These are phyloP conservation scores for Aaosphaeria arxii DNA, from an alignment of 2,329 filamentous ascomycete species.

Conservation along the genomic window DNA sequence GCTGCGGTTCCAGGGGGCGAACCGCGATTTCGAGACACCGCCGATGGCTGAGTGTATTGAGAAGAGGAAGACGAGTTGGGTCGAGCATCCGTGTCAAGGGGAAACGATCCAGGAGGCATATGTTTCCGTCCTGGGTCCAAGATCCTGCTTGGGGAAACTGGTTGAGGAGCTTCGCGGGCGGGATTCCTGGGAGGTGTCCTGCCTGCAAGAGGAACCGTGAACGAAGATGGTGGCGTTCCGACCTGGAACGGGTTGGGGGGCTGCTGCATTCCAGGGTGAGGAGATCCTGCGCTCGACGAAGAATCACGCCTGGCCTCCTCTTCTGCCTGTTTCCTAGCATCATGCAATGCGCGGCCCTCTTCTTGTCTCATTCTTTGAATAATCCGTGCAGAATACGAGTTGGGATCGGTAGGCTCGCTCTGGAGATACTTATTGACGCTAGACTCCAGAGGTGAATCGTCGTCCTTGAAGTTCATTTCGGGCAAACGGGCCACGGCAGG, in stretches of 20 bases:
- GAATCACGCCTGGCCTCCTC: conserved; percentile 24
- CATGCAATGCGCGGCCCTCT: conserved; percentile 50
- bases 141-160: conserved; percentile 12
- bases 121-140: conserved; percentile 24
- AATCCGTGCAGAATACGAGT: conserved; percentile 45
- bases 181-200: conserved; percentile 19
- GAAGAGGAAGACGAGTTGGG: conserved; percentile 25
- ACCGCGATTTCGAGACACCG: conserved; percentile 13
- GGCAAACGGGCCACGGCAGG: conserved; percentile 27
- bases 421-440: conserved; percentile 24
- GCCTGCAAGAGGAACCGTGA: conserved; percentile 13
- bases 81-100: conserved; percentile 22
- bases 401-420: conserved; percentile 32
- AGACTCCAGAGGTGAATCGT: conserved; percentile 24
- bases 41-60: conserved; percentile 23
- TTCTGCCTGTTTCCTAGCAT: conserved; percentile 31
- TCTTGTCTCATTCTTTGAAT: conserved; percentile 53
- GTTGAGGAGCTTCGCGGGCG: conserved; percentile 7
- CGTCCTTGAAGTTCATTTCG: conserved; percentile 17
- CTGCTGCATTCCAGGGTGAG: conserved; percentile 11
- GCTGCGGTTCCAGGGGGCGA: conserved; percentile 16
- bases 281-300: conserved; percentile 26
- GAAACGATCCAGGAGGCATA: conserved; percentile 22
- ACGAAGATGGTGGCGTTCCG: conserved; percentile 22
- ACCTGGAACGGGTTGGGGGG: conserved; percentile 2